Conservation (phyloP, 345 rosid species). For the Gossypium sturtianum region DNA sequence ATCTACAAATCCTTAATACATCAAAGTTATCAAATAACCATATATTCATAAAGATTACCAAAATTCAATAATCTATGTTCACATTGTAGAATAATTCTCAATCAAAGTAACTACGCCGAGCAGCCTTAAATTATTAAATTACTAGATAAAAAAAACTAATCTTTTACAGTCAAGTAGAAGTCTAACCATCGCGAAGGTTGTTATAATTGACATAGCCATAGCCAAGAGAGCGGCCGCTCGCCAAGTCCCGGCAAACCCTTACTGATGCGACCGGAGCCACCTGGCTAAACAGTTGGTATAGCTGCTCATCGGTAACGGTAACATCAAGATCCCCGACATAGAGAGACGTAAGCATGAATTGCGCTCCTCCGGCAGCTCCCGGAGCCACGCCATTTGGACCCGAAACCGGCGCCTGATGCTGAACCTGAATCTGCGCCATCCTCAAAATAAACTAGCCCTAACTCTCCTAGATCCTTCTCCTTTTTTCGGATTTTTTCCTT, state of each 20-base stretch:
- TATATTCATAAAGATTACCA: neutral
- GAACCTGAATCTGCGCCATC: conserved; percentile 86
- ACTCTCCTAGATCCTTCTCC: conserved; percentile 19
- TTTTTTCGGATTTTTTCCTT: conserved; percentile 6
- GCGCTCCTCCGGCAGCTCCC: conserved; percentile 32
- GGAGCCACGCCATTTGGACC: conserved; percentile 36
- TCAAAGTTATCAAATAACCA: neutral
- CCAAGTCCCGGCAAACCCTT: conserved; percentile 79
- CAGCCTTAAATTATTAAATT: conserved; percentile 9
- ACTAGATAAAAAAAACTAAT: conserved; percentile 5
- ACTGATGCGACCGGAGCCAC: conserved; percentile 76
- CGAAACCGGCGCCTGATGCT: conserved; percentile 40
- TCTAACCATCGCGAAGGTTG: conserved; percentile 71
- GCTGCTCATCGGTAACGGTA: conserved; percentile 66
- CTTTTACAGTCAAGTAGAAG: neutral
- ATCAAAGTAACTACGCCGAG: neutral
- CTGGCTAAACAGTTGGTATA: conserved; percentile 72
- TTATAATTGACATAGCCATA: conserved; percentile 82
- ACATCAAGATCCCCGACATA: conserved; percentile 84
- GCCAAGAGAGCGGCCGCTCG: conserved; percentile 71
- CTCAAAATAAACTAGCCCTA: conserved; percentile 1
- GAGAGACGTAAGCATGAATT: conserved; percentile 54
- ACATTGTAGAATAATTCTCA: neutral
- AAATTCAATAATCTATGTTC: neutral
- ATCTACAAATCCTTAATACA: neutral